Base-by-base conservation (phyloP, 73 alveolate genomes). In the Symbiodinium pilosum region DNA sequence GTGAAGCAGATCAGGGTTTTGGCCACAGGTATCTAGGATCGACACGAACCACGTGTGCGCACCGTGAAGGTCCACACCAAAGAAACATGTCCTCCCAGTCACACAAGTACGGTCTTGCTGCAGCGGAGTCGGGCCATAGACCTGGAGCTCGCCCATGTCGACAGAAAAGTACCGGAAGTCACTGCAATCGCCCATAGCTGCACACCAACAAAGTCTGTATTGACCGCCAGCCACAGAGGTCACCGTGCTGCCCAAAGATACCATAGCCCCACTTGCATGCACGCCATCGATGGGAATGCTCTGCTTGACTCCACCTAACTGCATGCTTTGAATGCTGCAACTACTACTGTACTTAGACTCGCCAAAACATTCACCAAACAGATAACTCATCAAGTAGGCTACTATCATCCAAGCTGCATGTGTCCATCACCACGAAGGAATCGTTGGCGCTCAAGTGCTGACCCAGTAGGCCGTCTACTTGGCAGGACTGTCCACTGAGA, bases 1-100 rank as follows among this genome's bases (percentile, higher is more conserved):
- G 9, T 26, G 44, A 26, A 20, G 77, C 34, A 26, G 6, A 32
- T n/a, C 41, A 24, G 6, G 41, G 41, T 0, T 11, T 0, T 32
- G 44, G 44, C 85, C 85, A 32, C 85, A 73, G 43, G 85, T 73
- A 43, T 73, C 85, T 43, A 73, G n/a, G 85, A 73, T 36, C 5
- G 85, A n/a, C 21, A 73, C 28, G 43, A 36, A 64, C 77, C 77
- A 64, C 32, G 40, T 64, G 77, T 64, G 77, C 3, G 7, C 77
- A 64, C 77, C 77, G 28, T 64, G 32, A 18, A 64, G 39, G 77
- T 64, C 39, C 16, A 16, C 77, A 18, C 0, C 77, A 30, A 64
- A 64, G 6, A 36, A 18, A 64, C 77, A 64, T 64, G 77, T 64
- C 36, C 77, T 64, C 38, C 77, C 77, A 64, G 39, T 64, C 36